Base-by-base conservation (phyloP, 2,329 filamentous ascomycete species). In the Arthrobotrys pseudoclavata region DNA sequence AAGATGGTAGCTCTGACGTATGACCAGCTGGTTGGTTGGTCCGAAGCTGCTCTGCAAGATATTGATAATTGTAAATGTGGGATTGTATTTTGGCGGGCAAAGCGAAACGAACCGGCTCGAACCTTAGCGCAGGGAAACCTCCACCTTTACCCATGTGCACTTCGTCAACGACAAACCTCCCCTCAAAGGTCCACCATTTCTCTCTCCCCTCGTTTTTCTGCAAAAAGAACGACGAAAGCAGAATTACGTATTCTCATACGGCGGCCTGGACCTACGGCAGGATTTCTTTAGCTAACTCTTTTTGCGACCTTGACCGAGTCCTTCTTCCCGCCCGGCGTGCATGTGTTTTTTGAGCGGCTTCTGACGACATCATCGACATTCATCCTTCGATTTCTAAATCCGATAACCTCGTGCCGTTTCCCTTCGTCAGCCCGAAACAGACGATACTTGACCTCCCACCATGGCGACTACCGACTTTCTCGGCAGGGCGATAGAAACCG, bases 391-490 rank as follows among this genome's bases (percentile, higher is more conserved):
- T 24, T 31, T 60, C 67, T 15, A 47, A 57, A 12, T 22, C n/a
- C 48, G 31, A 55, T 45, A 40, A 67, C 50, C 45, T 62, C 61
- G 66, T 20, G 42, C 22, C 52, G 20, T 24, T 67, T n/a, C 22
- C 20, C 18, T 45, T 24, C 45, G 12, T 45, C 67, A n/a, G 50
- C 50, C 45, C 18, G 37, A 34, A 40, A 40, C 29, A 40, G 40
- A 69, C 34, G 18, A 18, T 60, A 47, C 55, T n/a, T 7, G 6
- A 31, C 53, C 20, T 20, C 60, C 82, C 85, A 86, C 82, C 82
- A 97, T 97, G 94, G 97, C 94, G 81, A 94, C 94, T 84, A 96
- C 93, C 84, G 96, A 99, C 86, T 99, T 98, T 84, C 90, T 97
- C 82, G 94, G 94, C 37, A 93, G 95, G 82, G 96, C 96, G 82